These are phyloP conservation scores for Aphanomyces cochlioides DNA, from an alignment of 352 stramenopile genomes.

Conservation along the genomic window DNA sequence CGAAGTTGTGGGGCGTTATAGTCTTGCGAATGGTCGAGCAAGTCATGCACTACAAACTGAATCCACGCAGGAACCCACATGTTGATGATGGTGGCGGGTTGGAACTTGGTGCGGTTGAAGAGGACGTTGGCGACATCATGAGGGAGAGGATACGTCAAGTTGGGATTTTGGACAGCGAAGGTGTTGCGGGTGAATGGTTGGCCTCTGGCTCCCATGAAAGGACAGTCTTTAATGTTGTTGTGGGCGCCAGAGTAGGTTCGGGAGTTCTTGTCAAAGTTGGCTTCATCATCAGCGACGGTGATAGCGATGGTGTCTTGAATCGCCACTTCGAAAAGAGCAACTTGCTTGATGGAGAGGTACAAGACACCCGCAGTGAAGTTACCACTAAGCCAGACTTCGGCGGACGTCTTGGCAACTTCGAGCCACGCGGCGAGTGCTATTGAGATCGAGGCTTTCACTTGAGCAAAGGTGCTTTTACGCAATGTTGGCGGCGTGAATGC, in stretches of 20 bases:
- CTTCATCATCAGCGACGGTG: neutral
- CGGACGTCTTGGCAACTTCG: neutral
- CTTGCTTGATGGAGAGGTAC: too few species aligned
- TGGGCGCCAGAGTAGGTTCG: neutral
- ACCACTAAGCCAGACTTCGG: neutral
- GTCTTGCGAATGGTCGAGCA: neutral
- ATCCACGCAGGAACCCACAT: neutral
- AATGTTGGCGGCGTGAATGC: too few species aligned
- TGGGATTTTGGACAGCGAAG: too few species aligned
- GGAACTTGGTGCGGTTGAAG: neutral
- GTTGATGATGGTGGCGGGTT: neutral
- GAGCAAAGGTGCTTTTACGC: too few species aligned
- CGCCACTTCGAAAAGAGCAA: neutral
- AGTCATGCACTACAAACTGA: neutral
- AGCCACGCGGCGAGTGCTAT: neutral
- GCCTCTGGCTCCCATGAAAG: neutral
- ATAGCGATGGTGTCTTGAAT: neutral
- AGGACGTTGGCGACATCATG: neutral
- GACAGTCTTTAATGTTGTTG: neutral
- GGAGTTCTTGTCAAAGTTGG: neutral
- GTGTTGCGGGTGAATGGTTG: neutral
- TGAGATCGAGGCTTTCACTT: neutral
- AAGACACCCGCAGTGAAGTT: neutral
- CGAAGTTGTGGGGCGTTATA: neutral
- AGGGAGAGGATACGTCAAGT: too few species aligned